Evolutionary conservation across 768 basidiomycete genomes (phyloP), one percentile per base, ranked within the genome.

Genomic region (Russula virescens): DNA sequence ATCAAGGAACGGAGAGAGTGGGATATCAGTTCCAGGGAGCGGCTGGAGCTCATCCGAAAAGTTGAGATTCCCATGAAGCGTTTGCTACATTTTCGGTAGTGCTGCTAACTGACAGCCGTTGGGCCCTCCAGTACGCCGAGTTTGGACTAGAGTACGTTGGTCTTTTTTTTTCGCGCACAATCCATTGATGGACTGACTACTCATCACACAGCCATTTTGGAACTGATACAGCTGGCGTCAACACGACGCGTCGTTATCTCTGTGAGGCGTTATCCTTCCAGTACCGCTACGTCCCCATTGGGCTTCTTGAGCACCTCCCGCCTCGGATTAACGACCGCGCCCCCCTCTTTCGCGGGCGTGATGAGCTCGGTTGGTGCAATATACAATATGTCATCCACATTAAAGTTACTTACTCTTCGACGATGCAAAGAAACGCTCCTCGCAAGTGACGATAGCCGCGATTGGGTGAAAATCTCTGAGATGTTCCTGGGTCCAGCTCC

Each of bases 211-310:
- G 87, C 68, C 89, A 92, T 71, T 93, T 91, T 69, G 91, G 91
- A 9, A 84, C 90, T 23, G 91, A 94, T 71, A 94, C 91, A 0
- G 80, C 87, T 0, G 97, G 97, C 2, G 82, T 98, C 53, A 95
- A 95, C 75, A 87, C 89, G 11, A 89, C 94, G 0, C 83, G 97
- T 26, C 82, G 97, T 60, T 99, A 95, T 76, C 83, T 98, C 14
- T 95, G 92, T 72, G 97, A 98, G 75, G 87, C 93, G 0, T 79
- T 99, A 2, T 96, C 94, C 0, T 99, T 98, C 81, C 92, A 94
- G 70, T 89, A 96, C 73, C 91, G 97, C 49, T 99, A 99, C 71
- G 78, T 98, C 51, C 97, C 97, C 8, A 87, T 98, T 51, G 97
- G 97, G 0, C 76, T 99, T 8, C 81, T 98, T 21, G 95, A 99